These are phyloP conservation scores for Aethionema arabicum DNA, from an alignment of 345 rosid species.

Conservation along the genomic window DNA sequence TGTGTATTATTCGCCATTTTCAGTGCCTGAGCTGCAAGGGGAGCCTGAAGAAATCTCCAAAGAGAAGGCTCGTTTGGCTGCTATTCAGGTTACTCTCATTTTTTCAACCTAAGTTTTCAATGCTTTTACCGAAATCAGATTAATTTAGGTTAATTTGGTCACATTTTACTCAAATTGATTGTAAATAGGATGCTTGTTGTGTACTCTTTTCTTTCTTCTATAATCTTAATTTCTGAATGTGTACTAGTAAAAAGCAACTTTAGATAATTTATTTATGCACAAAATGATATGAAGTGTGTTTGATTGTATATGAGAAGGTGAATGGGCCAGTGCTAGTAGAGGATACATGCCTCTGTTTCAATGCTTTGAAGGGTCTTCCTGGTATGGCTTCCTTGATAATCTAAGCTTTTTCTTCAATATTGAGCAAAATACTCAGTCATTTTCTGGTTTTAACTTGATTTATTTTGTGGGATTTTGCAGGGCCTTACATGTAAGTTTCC, in stretches of 20 bases:
- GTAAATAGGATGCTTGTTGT: background rate
- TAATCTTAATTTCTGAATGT: background rate
- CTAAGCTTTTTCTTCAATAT: background rate
- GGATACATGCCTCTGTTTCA: constrained; percentile 95
- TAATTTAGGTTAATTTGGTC: background rate
- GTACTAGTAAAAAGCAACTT: background rate
- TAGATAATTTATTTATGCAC: background rate
- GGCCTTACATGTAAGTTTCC: constrained; percentile 89
- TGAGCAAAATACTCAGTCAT: background rate
- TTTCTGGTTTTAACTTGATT: constrained; percentile 2
- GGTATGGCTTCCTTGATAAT: constrained; percentile 41
- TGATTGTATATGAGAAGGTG: constrained; percentile 50
- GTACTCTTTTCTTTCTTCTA: background rate
- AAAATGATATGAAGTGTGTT: constrained; percentile 18
- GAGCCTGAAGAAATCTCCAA: constrained; percentile 88
- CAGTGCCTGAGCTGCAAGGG: constrained; percentile 95
- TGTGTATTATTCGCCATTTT: background rate
- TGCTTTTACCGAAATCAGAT: background rate
- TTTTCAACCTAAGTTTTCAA: background rate
- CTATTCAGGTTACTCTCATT: constrained; percentile 48
- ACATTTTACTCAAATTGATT: constrained; percentile 1
- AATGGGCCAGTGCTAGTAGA: constrained; percentile 93
- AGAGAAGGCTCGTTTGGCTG: constrained; percentile 93
- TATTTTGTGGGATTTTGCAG: constrained; percentile 49
- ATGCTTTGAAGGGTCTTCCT: constrained; percentile 94